Evolutionary conservation across 2,329 filamentous ascomycete genomes (phyloP), one percentile per base, ranked within the genome.

Genomic region (Talaromyces sp.): DNA sequence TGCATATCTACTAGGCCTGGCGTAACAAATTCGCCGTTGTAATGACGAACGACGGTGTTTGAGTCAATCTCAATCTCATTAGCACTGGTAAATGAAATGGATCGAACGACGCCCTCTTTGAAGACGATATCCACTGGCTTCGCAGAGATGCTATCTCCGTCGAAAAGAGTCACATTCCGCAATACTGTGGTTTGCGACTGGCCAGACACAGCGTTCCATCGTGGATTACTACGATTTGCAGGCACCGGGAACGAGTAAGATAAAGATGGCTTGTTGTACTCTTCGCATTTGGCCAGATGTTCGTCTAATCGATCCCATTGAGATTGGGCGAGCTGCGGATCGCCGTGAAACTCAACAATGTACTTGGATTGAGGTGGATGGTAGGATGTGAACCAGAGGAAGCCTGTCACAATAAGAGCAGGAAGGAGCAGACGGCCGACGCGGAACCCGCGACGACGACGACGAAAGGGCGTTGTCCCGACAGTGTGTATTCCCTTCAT

Each of bases 1-100:
- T 91, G 89, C 86, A 90, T 90, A 71, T 91, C 89, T 57, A 91
- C 86, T 69, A 91, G 87, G 16, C 89, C 89, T 8, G 83, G 82
- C 0, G 89, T 91, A 22, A 91, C 77, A 64, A 83, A 86, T 3
- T 86, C 83, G 1, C 89, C 87, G 31, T 81, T 52, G 31, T 66
- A 63, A 10, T 67, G 45, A 24, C 37, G 60, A 27, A 67, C 57
- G 27, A 49, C 33, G 3, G 61, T 63, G 31, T 63, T 52, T 10
- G 64, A 52, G 22, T 64, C 60, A 10, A 45, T 57, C 9, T 61
- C 13, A 24, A 52, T 41, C 3, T 35, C 19, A 41, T 19, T 24
- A 6, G 60, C 58, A 22, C 43, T 37, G n/a, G 47, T 60, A 1
- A 37, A 13, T 27, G 64, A 57, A 41, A 67, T 54, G 16, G 73